Conservation (phyloP, 1,284 basidiomycete genomes). For the Violaceomyces palustris region DNA sequence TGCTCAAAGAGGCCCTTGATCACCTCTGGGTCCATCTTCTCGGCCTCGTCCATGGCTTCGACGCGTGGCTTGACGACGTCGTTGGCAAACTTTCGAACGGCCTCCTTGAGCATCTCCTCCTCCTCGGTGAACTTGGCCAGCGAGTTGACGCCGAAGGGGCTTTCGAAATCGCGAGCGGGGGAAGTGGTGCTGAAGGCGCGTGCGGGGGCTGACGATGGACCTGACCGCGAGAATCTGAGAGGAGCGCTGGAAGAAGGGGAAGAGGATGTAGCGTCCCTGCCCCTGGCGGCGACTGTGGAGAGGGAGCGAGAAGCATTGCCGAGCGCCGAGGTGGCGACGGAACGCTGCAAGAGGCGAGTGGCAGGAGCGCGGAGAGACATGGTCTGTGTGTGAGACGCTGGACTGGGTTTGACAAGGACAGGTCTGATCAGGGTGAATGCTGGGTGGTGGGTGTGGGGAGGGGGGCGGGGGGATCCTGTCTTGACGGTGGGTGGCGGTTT, state of each 20-base stretch:
- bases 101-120: conserved; percentile 51
- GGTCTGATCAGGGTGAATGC: not conserved
- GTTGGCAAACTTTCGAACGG: conserved; percentile 63
- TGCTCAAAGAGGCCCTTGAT: conserved; percentile 91
- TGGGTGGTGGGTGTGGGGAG: not conserved
- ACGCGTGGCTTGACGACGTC: conserved; percentile 87
- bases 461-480: conserved; percentile 1
- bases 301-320: not conserved
- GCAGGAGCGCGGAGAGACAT: conserved; percentile 26
- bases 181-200: conserved; percentile 30
- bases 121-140: conserved; percentile 48
- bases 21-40: conserved; percentile 83
- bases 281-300: not conserved
- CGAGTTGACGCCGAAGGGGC: conserved; percentile 50
- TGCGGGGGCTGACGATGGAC: no score
- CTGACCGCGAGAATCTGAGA: no score
- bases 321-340: not conserved
- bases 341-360: conserved; percentile 13
- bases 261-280: not conserved
- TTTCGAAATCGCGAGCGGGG: conserved; percentile 35
- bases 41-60: conserved; percentile 95
- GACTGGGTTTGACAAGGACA: not conserved
- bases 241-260: not conserved
- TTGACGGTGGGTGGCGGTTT: not conserved
- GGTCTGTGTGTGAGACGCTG: not conserved